These are phyloP conservation scores for Fusarium brevicatenulatum DNA, from an alignment of 2,329 filamentous ascomycete species.

Conservation along the genomic window DNA sequence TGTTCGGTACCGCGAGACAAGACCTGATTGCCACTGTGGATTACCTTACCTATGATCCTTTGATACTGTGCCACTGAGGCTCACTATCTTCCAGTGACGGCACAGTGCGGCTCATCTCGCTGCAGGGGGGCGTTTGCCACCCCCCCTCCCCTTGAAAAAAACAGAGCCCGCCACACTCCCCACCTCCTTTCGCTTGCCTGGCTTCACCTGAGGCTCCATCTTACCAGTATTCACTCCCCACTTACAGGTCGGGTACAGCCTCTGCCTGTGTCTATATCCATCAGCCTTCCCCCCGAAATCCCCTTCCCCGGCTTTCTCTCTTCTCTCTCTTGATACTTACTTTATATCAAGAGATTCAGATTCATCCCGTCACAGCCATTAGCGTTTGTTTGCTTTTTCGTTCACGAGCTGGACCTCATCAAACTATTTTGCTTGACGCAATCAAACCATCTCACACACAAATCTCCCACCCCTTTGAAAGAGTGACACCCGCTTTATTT, in stretches of 20 bases:
- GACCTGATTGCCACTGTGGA: slow-evolving; percentile 32
- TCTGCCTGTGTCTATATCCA: slow-evolving; percentile 33
- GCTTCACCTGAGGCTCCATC: slow-evolving; percentile 36
- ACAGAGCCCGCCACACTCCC: slow-evolving; percentile 11
- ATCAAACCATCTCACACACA: slow-evolving; percentile 6
- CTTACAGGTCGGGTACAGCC: slow-evolving; percentile 14
- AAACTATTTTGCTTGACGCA: slow-evolving; percentile 38
- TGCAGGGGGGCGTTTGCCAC: not conserved
- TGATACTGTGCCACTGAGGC: slow-evolving; percentile 13
- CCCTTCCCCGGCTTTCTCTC: slow-evolving; percentile 16
- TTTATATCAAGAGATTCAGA: not conserved
- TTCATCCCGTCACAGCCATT: not conserved
- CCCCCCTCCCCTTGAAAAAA: not conserved
- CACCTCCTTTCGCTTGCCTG: slow-evolving; percentile 3
- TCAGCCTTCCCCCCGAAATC: slow-evolving; percentile 34
- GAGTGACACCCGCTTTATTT: slow-evolving; percentile 32
- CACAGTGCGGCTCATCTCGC: slow-evolving; percentile 18
- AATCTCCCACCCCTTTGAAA: slow-evolving; percentile 7
- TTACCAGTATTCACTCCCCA: slow-evolving; percentile 19
- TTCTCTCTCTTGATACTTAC: not conserved
- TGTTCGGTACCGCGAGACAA: slow-evolving; percentile 9
- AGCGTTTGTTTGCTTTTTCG: slow-evolving; percentile 13
- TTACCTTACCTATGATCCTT: not conserved
- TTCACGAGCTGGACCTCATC: slow-evolving; percentile 34
- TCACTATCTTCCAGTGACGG: not conserved